Evolutionary conservation across 1,139 yeast genomes (phyloP), one percentile per base, ranked within the genome.

Genomic region (Trichomonascaceae sp.): DNA sequence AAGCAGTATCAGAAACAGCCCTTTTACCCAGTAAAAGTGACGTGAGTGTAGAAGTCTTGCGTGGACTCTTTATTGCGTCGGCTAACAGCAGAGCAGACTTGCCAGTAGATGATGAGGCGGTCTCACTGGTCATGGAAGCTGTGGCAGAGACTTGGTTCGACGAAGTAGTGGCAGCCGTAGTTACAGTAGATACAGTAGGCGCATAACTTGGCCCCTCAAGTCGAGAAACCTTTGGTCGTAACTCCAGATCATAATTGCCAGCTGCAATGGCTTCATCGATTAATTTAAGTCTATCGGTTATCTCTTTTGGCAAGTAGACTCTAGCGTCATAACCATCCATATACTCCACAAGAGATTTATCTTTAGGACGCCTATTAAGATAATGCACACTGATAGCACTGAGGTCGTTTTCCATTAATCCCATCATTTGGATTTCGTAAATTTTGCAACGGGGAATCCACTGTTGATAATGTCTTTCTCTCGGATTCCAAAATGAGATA

Each of bases 341-440:
- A 15, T 80, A 72, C 41, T 78, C 81, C 1, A 74, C 60, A 15
- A 79, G 67, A 0, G 79, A 67, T 49, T 69, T 70, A 13, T 56
- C 56, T 18, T 55, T 13, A 41, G 52, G 22, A 22, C 48, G 51
- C 38, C 54, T 55, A 2, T 67, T 66, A 7, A 85, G 71, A 48
- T 85, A 75, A 43, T 82, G 84, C 24, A 88, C 79, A 15, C 82
- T 77, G 38, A 84, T 79, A 8, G 84, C 80, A 60, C 82, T 82
- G 51, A 84, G 76, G 64, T 91, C 97, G 62, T 87, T 88, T 62
- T 91, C 98, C 85, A 91, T 89, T 5, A 91, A 81, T 0, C 98
- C 99, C 96, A 91, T 91, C 98, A 93, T 95, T 68, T 93, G 99
- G 20, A 95, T 72, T 63, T 91, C 98, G 67, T 93, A 91, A 50